These are phyloP conservation scores for Xylaria multiplex DNA, from an alignment of 2,329 filamentous ascomycete species.

Conservation along the genomic window DNA sequence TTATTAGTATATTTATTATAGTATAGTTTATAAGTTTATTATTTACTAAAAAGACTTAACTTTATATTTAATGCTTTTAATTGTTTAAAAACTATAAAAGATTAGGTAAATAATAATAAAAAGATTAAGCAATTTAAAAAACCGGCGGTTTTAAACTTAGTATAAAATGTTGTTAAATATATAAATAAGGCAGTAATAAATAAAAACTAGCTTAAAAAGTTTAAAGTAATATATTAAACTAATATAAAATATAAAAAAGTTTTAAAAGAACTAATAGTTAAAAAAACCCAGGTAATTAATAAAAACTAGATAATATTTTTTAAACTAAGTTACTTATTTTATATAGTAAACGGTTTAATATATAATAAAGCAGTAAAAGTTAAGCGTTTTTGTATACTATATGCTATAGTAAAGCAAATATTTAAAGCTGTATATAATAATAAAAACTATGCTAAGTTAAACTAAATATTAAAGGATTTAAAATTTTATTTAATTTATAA, in stretches of 20 bases:
- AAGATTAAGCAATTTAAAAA: neutral
- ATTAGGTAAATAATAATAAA: neutral
- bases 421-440: no score
- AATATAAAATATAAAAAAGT: neutral
- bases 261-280: neutral
- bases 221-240: neutral
- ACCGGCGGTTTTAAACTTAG: neutral
- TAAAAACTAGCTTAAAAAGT: neutral
- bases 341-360: neutral
- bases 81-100: neutral
- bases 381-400: neutral
- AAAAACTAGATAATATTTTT: neutral
- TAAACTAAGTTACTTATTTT: neutral
- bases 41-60: neutral
- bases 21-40: neutral
- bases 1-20: neutral
- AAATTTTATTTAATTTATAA: neutral
- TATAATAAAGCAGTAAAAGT: neutral
- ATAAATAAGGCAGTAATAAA: neutral
- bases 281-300: no score
- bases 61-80: neutral
- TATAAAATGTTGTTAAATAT: neutral
- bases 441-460: no score
- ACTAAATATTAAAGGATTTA: no score
- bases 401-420: neutral